Evolutionary conservation across 805 yeast species (phyloP).

Genomic region (Brettanomyces bruxellensis): DNA sequence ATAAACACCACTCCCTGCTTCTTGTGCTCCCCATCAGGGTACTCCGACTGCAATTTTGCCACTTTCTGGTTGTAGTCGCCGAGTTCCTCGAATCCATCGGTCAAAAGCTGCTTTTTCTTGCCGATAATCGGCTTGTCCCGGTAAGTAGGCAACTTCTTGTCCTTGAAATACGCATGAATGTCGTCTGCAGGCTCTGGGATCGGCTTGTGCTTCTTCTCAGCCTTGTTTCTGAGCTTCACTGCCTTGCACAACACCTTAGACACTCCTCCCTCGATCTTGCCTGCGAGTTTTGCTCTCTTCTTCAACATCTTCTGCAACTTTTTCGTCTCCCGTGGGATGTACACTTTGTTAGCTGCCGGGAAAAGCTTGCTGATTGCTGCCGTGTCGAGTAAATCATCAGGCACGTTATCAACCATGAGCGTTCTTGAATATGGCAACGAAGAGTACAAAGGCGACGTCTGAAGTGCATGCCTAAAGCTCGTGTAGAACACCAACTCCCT

Average conservation of each 20-base stretch:
- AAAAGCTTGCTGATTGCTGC: slow-evolving; percentile 51
- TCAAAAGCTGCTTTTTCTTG: slow-evolving; percentile 76
- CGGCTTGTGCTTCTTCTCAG: slow-evolving; percentile 41
- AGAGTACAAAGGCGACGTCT: slow-evolving; percentile 65
- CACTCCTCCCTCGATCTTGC: slow-evolving; percentile 57
- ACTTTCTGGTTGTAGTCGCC: slow-evolving; percentile 65
- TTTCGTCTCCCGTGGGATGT: slow-evolving; percentile 56
- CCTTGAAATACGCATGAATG: slow-evolving; percentile 51
- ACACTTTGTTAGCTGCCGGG: slow-evolving; percentile 50
- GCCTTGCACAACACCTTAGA: slow-evolving; percentile 54
- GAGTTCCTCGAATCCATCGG: slow-evolving; percentile 58
- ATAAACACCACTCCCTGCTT: slow-evolving; percentile 65
- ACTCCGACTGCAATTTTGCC: slow-evolving; percentile 42
- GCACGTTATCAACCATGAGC: slow-evolving; percentile 61
- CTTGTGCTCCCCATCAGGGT: slow-evolving; percentile 34
- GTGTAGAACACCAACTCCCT: slow-evolving; percentile 66
- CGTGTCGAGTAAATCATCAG: slow-evolving; percentile 32
- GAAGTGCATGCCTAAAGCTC: slow-evolving; percentile 63
- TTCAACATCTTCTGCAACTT: slow-evolving; percentile 44
- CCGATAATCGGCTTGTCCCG: slow-evolving; percentile 64
- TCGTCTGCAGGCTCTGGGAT: slow-evolving; percentile 50
- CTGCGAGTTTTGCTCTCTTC: slow-evolving; percentile 54
- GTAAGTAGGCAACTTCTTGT: slow-evolving; percentile 79
- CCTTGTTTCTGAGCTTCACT: slow-evolving; percentile 44
- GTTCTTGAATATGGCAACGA: slow-evolving; percentile 65